Percentiles rank a stretch among this genome's conserved stretches.
Evolutionary conservation across 2,329 filamentous ascomycete species (phyloP).

Genomic region (Coccinonectria pachysandricola): DNA sequence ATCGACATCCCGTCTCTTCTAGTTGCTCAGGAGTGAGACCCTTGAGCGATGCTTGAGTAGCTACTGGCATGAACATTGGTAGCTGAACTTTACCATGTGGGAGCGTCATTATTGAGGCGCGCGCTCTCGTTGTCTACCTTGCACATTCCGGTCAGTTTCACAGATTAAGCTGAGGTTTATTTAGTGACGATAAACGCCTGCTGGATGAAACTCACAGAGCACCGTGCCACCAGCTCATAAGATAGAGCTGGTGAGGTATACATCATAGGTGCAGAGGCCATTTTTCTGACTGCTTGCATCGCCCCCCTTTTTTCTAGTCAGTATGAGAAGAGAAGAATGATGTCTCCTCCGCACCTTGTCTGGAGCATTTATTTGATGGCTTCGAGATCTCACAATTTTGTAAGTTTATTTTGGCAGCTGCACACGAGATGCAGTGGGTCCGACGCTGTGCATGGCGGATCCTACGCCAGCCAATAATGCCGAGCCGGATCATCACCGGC

Average conservation of each 20-base stretch:
- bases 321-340: slow-evolving; percentile 1
- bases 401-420: too few relatives aligned
- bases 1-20: slow-evolving; percentile 74
- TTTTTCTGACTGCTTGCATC: slow-evolving; percentile 28
- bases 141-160: slow-evolving; percentile 10
- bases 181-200: slow-evolving; percentile 7
- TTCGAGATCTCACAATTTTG: too few relatives aligned
- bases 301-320: slow-evolving; percentile 11
- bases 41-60: slow-evolving; percentile 92
- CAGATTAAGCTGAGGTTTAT: slow-evolving; percentile 1
- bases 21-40: slow-evolving; percentile 88
- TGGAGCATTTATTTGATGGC: slow-evolving; percentile 6
- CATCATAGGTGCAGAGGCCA: slow-evolving; percentile 38
- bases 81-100: slow-evolving; percentile 86
- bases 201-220: slow-evolving; percentile 60
- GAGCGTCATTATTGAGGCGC: slow-evolving; percentile 76
- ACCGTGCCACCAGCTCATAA: slow-evolving; percentile 68
- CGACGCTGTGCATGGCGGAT: too few relatives aligned
- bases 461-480: slow-evolving; percentile 12
- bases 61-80: slow-evolving; percentile 97
- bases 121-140: slow-evolving; percentile 78
- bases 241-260: slow-evolving; percentile 57
- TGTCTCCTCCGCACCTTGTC: slow-evolving; percentile 1
- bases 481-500: slow-evolving; percentile 24
- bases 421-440: too few relatives aligned